phyloP scores from a whole-genome alignment of 441 rosid species.

The Francoa sonchifolia region DNA sequence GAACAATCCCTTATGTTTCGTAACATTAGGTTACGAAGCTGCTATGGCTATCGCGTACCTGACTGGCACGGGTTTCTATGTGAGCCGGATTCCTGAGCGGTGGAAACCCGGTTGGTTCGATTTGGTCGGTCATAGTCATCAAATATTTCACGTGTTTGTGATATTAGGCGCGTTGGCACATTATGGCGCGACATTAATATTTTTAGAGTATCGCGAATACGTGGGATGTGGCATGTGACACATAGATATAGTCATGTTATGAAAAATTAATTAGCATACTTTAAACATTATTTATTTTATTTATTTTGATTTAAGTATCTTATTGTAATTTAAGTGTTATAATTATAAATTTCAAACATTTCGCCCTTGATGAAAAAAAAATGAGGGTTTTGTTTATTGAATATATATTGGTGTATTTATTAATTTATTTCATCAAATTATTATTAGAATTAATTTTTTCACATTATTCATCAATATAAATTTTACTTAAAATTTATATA shows the following conservation, averaged over 20 bases:
- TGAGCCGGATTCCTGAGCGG: slow-evolving; percentile 10
- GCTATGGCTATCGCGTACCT: slow-evolving; percentile 14
- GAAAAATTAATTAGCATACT: no score
- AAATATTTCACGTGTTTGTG: slow-evolving; percentile 15
- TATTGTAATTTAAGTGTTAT: no score
- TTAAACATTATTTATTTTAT: neutral
- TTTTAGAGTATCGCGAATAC: slow-evolving; percentile 7
- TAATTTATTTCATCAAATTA: no score
- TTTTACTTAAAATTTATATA: no score
- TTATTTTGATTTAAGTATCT: no score
- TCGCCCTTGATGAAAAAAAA: no score
- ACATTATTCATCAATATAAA: no score
- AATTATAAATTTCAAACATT: no score
- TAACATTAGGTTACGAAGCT: slow-evolving; percentile 8
- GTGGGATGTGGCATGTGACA: neutral
- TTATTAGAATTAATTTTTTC: no score
- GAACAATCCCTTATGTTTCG: slow-evolving; percentile 6
- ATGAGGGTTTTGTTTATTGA: no score
- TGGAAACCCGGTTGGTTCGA: slow-evolving; percentile 10
- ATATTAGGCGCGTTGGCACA: slow-evolving; percentile 10
- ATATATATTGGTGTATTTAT: no score
- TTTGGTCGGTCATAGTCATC: slow-evolving; percentile 11
- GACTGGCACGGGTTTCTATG: slow-evolving; percentile 11
- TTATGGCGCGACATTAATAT: slow-evolving; percentile 9
- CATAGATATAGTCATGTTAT: no score